Conservation (phyloP, 371 early-diverging fungal genomes). For the Entomophthora muscae region DNA sequence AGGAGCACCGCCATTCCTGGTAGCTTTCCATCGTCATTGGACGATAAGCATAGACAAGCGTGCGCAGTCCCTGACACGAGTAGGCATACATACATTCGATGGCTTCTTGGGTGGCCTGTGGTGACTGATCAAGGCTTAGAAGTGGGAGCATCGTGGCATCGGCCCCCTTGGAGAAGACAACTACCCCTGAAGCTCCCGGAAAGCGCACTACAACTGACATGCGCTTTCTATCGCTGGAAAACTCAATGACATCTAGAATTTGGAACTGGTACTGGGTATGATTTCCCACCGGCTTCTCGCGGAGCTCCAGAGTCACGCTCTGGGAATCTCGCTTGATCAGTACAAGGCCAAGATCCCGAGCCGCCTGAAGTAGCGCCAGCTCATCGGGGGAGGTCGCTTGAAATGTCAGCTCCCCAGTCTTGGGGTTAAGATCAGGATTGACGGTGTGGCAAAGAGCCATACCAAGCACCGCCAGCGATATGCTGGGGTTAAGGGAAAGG, state of each 20-base stretch:
- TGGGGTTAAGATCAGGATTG: slow-evolving; percentile 23
- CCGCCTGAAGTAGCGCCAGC: slow-evolving; percentile 57
- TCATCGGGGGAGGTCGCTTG: slow-evolving; percentile 73
- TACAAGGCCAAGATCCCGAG: slow-evolving; percentile 44
- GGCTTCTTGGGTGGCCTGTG: neutral
- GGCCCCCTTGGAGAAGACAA: slow-evolving; percentile 43
- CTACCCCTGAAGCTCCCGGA: slow-evolving; percentile 17
- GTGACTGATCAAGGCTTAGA: slow-evolving; percentile 21
- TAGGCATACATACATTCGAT: neutral
- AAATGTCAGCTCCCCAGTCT: slow-evolving; percentile 19
- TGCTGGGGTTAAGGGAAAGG: slow-evolving; percentile 7
- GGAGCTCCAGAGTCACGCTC: slow-evolving; percentile 15
- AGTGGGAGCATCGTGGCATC: slow-evolving; percentile 25
- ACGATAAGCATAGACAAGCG: slow-evolving; percentile 51
- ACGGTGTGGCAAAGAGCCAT: slow-evolving; percentile 39
- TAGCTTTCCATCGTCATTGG: slow-evolving; percentile 41
- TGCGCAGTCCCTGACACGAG: slow-evolving; percentile 45
- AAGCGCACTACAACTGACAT: slow-evolving; percentile 27
- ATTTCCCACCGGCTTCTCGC: neutral
- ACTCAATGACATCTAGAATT: slow-evolving; percentile 24
- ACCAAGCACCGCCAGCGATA: slow-evolving; percentile 16
- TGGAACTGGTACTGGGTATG: slow-evolving; percentile 10
- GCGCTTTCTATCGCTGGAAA: slow-evolving; percentile 26
- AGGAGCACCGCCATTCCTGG: slow-evolving; percentile 36
- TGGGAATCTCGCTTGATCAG: slow-evolving; percentile 29